These are phyloP conservation scores for Pichia cabralensis DNA, from an alignment of 805 yeast species.

Conservation along the genomic window DNA sequence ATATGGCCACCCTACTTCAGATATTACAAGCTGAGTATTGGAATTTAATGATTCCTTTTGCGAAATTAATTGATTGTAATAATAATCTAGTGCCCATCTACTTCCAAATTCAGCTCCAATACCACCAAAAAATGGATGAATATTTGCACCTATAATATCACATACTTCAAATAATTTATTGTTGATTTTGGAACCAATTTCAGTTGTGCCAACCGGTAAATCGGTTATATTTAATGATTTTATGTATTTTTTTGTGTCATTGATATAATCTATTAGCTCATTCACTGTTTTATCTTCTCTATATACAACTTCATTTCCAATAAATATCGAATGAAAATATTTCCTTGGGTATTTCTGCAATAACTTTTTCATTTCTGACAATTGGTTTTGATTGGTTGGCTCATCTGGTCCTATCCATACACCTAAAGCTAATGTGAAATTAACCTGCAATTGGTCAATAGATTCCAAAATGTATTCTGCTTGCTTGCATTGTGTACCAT, in stretches of 20 bases:
- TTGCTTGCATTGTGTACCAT: constrained; percentile 56
- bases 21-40: constrained; percentile 30
- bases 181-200: constrained; percentile 40
- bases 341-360: constrained; percentile 34
- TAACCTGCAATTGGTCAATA: constrained; percentile 37
- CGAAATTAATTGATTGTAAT: constrained; percentile 35
- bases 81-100: constrained; percentile 42
- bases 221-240: constrained; percentile 25
- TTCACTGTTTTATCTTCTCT: constrained; percentile 36
- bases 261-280: constrained; percentile 33
- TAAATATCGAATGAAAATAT: constrained; percentile 39
- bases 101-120: constrained; percentile 35
- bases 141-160: constrained; percentile 53
- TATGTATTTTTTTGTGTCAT: constrained; percentile 30
- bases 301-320: constrained; percentile 57
- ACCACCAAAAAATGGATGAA: constrained; percentile 65
- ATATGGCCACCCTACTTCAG: constrained; percentile 71
- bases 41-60: constrained; percentile 18
- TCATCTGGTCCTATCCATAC: constrained; percentile 48
- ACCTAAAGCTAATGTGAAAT: constrained; percentile 51
- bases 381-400: constrained; percentile 34
- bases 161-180: constrained; percentile 30
- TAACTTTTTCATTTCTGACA: constrained; percentile 33
- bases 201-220: constrained; percentile 55
- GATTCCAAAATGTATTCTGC: constrained; percentile 42